These are phyloP conservation scores for Gracilaria domingensis DNA, from an alignment of 23 red algal species.

Conservation along the genomic window DNA sequence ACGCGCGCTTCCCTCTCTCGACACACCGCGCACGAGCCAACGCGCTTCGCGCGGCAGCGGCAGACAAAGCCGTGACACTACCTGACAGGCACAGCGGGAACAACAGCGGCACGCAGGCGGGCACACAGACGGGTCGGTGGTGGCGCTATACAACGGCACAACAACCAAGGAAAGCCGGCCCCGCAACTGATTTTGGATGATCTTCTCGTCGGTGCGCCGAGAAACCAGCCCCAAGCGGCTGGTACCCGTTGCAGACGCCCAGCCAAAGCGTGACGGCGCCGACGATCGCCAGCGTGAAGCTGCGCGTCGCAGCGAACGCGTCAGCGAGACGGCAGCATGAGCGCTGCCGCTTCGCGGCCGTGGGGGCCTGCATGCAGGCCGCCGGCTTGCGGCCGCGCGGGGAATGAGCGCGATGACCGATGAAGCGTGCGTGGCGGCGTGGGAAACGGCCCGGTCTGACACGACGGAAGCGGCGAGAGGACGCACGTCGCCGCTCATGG, in stretches of 20 bases:
- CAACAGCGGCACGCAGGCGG: constrained; percentile 10
- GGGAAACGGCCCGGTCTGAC: too few species aligned
- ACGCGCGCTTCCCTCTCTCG: background rate
- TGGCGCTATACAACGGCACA: constrained; percentile 20
- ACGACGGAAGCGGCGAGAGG: too few species aligned
- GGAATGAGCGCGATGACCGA: too few species aligned
- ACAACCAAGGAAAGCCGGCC: constrained; percentile 1
- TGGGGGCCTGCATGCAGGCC: too few species aligned
- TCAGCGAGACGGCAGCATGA: too few species aligned
- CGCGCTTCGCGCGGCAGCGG: background rate
- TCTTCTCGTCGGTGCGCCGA: background rate
- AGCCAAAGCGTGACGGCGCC: constrained; percentile 11
- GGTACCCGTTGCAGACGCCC: constrained; percentile 11
- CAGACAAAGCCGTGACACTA: background rate
- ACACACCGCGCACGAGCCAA: constrained; percentile 19
- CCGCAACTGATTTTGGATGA: constrained; percentile 24
- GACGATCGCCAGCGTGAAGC: too few species aligned
- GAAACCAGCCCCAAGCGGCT: background rate
- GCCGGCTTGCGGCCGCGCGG: too few species aligned
- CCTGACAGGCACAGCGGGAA: background rate
- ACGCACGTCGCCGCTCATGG: too few species aligned
- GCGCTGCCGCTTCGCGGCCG: too few species aligned
- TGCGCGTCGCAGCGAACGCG: too few species aligned
- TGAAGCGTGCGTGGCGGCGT: too few species aligned
- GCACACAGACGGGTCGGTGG: background rate